Evolutionary conservation across 164 flowering plant genomes (phyloP).

Genomic region (Euptelea pleiosperma): DNA sequence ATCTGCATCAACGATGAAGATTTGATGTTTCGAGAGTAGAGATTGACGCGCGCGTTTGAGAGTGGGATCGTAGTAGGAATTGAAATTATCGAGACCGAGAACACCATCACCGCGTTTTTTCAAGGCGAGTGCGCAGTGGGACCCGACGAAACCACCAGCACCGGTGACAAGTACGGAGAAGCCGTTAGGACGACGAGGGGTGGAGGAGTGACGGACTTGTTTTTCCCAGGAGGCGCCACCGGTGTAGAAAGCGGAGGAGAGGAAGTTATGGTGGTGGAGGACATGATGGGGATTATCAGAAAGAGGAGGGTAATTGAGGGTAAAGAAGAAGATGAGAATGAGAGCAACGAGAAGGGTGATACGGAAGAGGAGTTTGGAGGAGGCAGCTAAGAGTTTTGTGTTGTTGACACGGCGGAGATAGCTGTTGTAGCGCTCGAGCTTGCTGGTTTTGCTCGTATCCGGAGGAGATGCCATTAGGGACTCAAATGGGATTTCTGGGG

Average conservation of each 20-base stretch:
- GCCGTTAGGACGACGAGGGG: slow-evolving; percentile 53
- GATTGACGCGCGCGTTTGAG: slow-evolving; percentile 69
- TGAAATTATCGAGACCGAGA: slow-evolving; percentile 85
- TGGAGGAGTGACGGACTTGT: slow-evolving; percentile 51
- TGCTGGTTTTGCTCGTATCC: slow-evolving; percentile 63
- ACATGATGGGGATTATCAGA: slow-evolving; percentile 24
- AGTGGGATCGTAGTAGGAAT: slow-evolving; percentile 74
- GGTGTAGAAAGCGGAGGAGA: slow-evolving; percentile 43
- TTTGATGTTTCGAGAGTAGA: slow-evolving; percentile 40
- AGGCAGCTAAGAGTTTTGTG: slow-evolving; percentile 68
- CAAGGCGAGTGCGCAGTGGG: slow-evolving; percentile 63
- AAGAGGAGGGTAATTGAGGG: slow-evolving; percentile 59
- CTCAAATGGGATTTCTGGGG: not conserved
- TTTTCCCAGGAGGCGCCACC: slow-evolving; percentile 50
- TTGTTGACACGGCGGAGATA: slow-evolving; percentile 65
- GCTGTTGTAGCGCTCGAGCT: slow-evolving; percentile 83
- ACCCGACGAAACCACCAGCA: slow-evolving; percentile 58
- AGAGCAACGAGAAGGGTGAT: slow-evolving; percentile 65
- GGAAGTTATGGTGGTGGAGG: slow-evolving; percentile 34
- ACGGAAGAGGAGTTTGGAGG: slow-evolving; percentile 82
- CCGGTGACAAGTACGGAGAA: slow-evolving; percentile 56
- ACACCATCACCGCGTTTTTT: slow-evolving; percentile 94
- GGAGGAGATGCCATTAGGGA: slow-evolving; percentile 35
- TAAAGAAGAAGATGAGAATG: slow-evolving; percentile 63
- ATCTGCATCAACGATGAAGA: slow-evolving; percentile 81